Percentiles rank a stretch among this genome's conserved stretches.
Conservation (phyloP, 2,329 filamentous ascomycete genomes). For the Rutstroemia sydowiana region DNA sequence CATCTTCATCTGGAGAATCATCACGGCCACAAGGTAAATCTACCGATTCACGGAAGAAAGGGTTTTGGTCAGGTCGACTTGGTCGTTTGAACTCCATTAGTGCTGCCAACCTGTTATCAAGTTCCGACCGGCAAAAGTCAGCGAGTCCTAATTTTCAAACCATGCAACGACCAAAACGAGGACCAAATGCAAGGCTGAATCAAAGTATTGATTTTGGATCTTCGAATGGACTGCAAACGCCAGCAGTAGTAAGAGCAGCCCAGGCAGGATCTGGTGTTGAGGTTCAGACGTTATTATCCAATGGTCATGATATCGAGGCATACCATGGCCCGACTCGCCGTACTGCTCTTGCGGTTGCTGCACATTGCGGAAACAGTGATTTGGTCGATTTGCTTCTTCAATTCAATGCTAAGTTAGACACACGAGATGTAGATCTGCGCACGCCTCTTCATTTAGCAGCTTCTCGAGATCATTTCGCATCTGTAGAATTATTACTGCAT, state of each 20-base stretch:
- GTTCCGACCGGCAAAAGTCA: not conserved
- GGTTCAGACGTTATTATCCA: not conserved
- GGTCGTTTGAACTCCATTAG: not conserved
- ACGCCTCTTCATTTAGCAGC: constrained; percentile 1
- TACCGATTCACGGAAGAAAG: not conserved
- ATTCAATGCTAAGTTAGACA: not conserved
- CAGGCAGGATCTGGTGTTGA: constrained; percentile 1
- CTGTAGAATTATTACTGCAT: not conserved
- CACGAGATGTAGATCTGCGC: not conserved
- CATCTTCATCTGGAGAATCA: constrained; percentile 4
- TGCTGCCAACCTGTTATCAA: not conserved
- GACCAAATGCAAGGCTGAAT: not conserved
- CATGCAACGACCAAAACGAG: not conserved
- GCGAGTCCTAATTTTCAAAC: not conserved
- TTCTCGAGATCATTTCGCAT: not conserved
- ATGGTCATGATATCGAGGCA: not conserved
- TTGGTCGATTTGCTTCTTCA: not conserved
- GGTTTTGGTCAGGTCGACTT: not conserved
- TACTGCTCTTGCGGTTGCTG: constrained; percentile 2
- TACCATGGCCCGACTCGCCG: not conserved
- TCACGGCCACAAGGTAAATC: not conserved
- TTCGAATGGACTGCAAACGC: not conserved
- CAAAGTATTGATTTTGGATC: constrained; percentile 3
- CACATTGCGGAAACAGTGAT: not conserved
- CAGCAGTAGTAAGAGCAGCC: not conserved